Conservation (phyloP, 2,329 filamentous ascomycete species). For the Periconia digitata region DNA sequence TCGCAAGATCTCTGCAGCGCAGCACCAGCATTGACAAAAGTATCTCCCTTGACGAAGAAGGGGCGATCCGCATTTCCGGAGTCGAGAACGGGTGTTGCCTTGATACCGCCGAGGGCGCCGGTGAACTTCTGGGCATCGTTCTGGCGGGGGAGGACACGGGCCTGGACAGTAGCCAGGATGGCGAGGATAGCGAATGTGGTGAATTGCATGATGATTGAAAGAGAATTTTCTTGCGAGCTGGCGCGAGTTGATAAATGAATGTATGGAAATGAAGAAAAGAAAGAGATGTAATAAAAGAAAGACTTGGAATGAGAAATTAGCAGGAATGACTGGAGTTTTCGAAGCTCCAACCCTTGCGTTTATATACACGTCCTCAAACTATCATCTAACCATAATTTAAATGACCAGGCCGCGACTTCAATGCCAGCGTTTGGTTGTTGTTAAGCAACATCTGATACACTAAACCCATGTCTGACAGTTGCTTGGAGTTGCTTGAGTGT, state of each 20-base stretch:
- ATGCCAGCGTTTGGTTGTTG: neutral
- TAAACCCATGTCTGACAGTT: neutral
- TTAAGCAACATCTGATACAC: neutral
- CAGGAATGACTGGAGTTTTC: too few species aligned
- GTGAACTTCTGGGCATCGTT: slow-evolving; percentile 42
- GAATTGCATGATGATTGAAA: slow-evolving; percentile 22
- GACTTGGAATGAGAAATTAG: neutral
- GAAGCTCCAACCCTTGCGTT: too few species aligned
- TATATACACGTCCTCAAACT: slow-evolving; percentile 19
- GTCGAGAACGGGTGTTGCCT: slow-evolving; percentile 54
- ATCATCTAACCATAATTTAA: too few species aligned
- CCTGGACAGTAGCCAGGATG: slow-evolving; percentile 18
- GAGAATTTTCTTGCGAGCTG: neutral
- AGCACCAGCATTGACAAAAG: slow-evolving; percentile 57
- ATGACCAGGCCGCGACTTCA: neutral
- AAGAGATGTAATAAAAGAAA: neutral
- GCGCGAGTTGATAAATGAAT: neutral
- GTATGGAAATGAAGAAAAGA: neutral
- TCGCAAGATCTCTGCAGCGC: slow-evolving; percentile 64
- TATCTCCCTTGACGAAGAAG: slow-evolving; percentile 32
- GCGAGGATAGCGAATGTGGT: slow-evolving; percentile 20
- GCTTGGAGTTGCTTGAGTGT: neutral
- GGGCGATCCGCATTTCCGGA: slow-evolving; percentile 52
- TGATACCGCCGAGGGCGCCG: slow-evolving; percentile 55
- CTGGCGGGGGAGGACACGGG: slow-evolving; percentile 23